Conservation (phyloP, 345 rosid genomes). For the Anacardium occidentale region DNA sequence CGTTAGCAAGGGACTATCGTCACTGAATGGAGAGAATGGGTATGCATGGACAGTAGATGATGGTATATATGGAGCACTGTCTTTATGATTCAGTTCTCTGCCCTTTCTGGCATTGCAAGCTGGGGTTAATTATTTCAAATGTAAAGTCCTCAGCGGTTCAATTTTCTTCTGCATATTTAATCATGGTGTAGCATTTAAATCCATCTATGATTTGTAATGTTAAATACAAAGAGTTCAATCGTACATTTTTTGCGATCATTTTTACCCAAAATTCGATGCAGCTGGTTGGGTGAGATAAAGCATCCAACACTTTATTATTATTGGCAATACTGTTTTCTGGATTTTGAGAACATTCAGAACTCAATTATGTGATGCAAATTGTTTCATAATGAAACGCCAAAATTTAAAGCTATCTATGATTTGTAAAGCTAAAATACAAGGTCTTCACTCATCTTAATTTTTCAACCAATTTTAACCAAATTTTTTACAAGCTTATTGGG, state of each 20-base stretch:
- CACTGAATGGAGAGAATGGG: background rate
- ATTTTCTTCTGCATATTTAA: background rate
- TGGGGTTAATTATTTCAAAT: background rate
- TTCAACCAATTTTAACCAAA: no score
- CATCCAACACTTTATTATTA: no score
- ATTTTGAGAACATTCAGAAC: background rate
- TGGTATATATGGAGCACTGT: background rate
- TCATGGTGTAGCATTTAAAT: background rate
- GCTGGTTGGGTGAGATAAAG: no score
- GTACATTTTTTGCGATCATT: background rate
- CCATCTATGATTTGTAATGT: background rate
- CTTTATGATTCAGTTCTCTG: background rate
- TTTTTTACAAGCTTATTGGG: no score
- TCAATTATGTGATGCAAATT: no score
- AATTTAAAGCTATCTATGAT: no score
- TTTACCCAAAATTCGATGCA: no score
- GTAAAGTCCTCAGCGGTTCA: background rate
- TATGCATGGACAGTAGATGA: background rate
- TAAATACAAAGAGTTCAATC: background rate
- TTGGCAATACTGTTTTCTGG: no score
- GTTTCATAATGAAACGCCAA: no score
- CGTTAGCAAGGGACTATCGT: slow-evolving; percentile 24
- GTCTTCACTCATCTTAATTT: no score
- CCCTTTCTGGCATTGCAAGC: background rate
- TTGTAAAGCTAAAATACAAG: no score